Conservation (phyloP, 1,284 basidiomycete species). For the Microbotryum intermedium region DNA sequence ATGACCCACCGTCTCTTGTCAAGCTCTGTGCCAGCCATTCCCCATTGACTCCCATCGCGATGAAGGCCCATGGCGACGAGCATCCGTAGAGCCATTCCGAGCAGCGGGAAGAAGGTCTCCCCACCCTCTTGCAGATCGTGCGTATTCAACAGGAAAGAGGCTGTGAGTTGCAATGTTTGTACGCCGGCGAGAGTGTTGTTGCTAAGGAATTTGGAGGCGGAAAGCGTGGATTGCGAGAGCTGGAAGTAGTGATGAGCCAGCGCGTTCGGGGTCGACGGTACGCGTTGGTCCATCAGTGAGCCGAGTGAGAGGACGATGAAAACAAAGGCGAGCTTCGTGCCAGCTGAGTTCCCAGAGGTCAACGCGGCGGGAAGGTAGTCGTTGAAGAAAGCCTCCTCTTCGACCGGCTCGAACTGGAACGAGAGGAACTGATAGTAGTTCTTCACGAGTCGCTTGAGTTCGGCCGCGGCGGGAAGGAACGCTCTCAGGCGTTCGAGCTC, state of each 20-base stretch:
- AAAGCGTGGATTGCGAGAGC: constrained; percentile 23
- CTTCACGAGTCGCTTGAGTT: constrained; percentile 2
- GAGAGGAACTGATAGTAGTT: constrained; percentile 16
- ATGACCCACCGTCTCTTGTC: constrained; percentile 4
- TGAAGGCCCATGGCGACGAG: constrained; percentile 26
- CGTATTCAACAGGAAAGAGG: constrained; percentile 33
- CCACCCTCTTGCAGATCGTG: constrained; percentile 32
- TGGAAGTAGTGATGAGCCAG: constrained; percentile 22
- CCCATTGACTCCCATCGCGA: constrained; percentile 31
- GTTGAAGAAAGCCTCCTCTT: constrained; percentile 9
- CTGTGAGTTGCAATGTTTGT: constrained; percentile 33
- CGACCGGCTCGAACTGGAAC: constrained; percentile 23
- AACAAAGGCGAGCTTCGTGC: constrained; percentile 31
- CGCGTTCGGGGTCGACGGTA: constrained; percentile 24
- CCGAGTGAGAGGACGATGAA: constrained; percentile 34
- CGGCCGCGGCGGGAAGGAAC: constrained; percentile 5
- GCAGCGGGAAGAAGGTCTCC: constrained; percentile 32
- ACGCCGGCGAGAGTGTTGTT: constrained; percentile 29
- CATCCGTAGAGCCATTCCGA: constrained; percentile 26
- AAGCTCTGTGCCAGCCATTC: constrained; percentile 26
- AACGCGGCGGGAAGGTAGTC: constrained; percentile 21
- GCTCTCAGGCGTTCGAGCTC: no score
- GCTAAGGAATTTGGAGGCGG: constrained; percentile 27
- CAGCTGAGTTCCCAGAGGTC: constrained; percentile 7
- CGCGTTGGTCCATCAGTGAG: constrained; percentile 29